Evolutionary conservation across 2,329 filamentous ascomycete genomes (phyloP).

Genomic region (Pezicula carpinea): DNA sequence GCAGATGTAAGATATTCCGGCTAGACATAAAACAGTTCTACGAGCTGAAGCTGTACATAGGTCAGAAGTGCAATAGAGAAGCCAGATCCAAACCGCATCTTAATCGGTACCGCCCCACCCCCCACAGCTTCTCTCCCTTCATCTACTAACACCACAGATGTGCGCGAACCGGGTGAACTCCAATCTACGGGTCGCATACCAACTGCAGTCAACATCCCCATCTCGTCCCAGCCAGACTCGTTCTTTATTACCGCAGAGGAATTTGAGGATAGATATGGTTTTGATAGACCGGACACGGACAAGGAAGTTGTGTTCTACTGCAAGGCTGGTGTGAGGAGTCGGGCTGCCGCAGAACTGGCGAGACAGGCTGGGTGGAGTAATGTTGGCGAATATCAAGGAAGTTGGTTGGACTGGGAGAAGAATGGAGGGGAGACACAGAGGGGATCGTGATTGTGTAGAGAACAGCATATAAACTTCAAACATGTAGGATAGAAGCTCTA

Average conservation of each 20-base stretch:
- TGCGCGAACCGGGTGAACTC: constrained; percentile 69
- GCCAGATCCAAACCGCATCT: constrained; percentile 31
- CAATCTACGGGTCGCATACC: constrained; percentile 68
- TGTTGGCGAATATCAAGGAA: constrained; percentile 69
- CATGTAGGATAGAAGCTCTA: not conserved
- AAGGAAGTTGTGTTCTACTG: constrained; percentile 80
- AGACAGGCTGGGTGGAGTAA: constrained; percentile 68
- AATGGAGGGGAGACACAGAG: constrained; percentile 51
- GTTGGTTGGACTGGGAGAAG: constrained; percentile 77
- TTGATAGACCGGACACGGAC: constrained; percentile 57
- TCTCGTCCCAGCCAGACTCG: constrained; percentile 71
- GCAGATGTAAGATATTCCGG: constrained; percentile 30
- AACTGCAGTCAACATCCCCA: constrained; percentile 74
- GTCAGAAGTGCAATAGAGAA: constrained; percentile 34
- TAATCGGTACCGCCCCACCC: constrained; percentile 40
- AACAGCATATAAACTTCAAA: not conserved
- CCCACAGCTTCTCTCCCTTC: not conserved
- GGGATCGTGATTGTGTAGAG: not conserved
- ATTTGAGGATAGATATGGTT: constrained; percentile 80
- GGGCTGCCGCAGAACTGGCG: constrained; percentile 73
- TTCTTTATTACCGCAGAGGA: constrained; percentile 73
- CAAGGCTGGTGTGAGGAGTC: constrained; percentile 81
- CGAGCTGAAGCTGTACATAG: constrained; percentile 26
- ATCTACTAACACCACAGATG: constrained; percentile 42
- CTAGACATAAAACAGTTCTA: not conserved